phyloP scores from a whole-genome alignment of 352 stramenopile species.

The Pythium guiyangense region DNA sequence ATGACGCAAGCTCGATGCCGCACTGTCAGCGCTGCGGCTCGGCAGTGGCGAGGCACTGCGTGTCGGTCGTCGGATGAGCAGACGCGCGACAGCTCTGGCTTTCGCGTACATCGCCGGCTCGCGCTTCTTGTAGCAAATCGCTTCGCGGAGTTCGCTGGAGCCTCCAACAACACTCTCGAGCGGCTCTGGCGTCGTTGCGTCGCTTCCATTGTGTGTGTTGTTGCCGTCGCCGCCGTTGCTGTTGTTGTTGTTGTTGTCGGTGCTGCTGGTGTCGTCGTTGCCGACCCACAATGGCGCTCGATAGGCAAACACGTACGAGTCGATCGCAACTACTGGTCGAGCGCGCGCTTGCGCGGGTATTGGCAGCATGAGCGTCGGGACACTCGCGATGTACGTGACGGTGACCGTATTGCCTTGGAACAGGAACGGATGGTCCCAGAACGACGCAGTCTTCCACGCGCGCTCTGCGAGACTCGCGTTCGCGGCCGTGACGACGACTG shows the following conservation, averaged over 20 bases:
- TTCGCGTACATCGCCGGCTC: slow-evolving; percentile 52
- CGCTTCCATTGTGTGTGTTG: neutral
- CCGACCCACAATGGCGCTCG: neutral
- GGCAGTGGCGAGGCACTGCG: too few relatives aligned
- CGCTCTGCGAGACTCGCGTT: slow-evolving; percentile 12
- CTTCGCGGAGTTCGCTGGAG: slow-evolving; percentile 46
- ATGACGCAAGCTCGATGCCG: too few relatives aligned
- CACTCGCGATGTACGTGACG: slow-evolving; percentile 50
- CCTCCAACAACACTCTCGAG: slow-evolving; percentile 42
- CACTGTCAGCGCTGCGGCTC: too few relatives aligned
- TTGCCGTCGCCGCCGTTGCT: too few relatives aligned
- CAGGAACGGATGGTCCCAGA: slow-evolving; percentile 45
- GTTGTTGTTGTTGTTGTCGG: neutral
- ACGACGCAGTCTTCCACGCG: slow-evolving; percentile 9
- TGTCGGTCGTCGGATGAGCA: too few relatives aligned
- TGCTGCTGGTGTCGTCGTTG: neutral
- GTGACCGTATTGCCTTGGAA: slow-evolving; percentile 27
- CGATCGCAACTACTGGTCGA: slow-evolving; percentile 27
- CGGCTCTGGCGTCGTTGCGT: neutral
- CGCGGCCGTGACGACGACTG: slow-evolving; percentile 7
- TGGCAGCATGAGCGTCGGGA: slow-evolving; percentile 38
- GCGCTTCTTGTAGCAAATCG: slow-evolving; percentile 50
- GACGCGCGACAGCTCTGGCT: too few relatives aligned
- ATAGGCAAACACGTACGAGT: slow-evolving; percentile 33
- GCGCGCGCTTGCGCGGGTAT: slow-evolving; percentile 15